A percentile compares a stretch with the other conserved stretches of the same genome.
Conservation (phyloP, 2,329 filamentous ascomycete species). For the Beauveria brongniartii region DNA sequence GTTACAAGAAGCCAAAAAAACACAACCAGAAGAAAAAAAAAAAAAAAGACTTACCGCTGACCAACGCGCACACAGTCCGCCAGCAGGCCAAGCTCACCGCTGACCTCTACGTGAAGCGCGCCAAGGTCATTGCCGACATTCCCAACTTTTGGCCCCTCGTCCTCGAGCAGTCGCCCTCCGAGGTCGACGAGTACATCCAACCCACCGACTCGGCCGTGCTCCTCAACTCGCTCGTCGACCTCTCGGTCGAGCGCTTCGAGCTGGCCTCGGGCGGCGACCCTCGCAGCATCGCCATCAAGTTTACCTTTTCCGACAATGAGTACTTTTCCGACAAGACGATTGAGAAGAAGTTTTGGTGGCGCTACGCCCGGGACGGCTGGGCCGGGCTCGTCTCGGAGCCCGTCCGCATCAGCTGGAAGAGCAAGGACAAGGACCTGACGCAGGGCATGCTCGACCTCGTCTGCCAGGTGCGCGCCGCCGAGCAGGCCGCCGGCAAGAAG, state of each 20-base stretch:
- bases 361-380: conserved; percentile 60
- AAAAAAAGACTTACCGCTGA: not conserved
- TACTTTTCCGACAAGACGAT: conserved; percentile 71
- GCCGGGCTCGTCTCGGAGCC: conserved; percentile 79
- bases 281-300: conserved; percentile 67
- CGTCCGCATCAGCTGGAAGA: conserved; percentile 79
- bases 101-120: conserved; percentile 70
- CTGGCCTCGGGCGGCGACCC: conserved; percentile 66
- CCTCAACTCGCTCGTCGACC: conserved; percentile 53
- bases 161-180: conserved; percentile 74
- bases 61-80: conserved; percentile 46
- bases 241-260: conserved; percentile 77
- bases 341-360: conserved; percentile 89
- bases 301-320: conserved; percentile 74
- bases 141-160: conserved; percentile 93
- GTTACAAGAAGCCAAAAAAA: conserved; percentile 20
- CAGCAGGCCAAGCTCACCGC: conserved; percentile 60
- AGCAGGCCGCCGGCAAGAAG: conserved; percentile 36
- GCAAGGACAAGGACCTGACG: conserved; percentile 70
- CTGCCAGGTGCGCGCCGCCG: conserved; percentile 59
- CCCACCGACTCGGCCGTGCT: conserved; percentile 70
- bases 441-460: conserved; percentile 70
- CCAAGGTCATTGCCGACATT: conserved; percentile 61
- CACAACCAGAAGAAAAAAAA: no score
- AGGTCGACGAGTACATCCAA: conserved; percentile 83